Percentiles rank a stretch among this genome's conserved stretches.
Evolutionary conservation across 805 yeast species (phyloP).

Genomic region (Lachancea waltii): DNA sequence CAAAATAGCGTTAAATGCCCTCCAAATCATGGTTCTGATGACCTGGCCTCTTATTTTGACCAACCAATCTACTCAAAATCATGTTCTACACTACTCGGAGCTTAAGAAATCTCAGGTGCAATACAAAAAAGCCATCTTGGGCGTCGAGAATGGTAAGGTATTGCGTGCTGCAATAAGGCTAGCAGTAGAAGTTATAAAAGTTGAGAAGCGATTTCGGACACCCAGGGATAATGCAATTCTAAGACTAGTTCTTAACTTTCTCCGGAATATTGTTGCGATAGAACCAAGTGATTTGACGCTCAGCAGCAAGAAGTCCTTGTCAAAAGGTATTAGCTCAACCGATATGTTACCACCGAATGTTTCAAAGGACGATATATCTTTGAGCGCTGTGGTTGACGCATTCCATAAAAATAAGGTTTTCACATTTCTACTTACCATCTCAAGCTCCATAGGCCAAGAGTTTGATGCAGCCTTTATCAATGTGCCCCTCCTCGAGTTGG

Average conservation of each 20-base stretch:
- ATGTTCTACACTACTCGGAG: constrained; percentile 49
- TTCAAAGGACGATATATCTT: constrained; percentile 58
- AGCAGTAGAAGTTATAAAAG: constrained; percentile 53
- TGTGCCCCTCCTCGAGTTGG: constrained; percentile 58
- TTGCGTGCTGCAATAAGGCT: constrained; percentile 65
- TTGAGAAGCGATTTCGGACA: constrained; percentile 49
- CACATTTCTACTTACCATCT: constrained; percentile 61
- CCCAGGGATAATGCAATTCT: constrained; percentile 67
- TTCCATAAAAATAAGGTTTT: constrained; percentile 70
- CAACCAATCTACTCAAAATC: constrained; percentile 51
- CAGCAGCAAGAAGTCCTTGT: constrained; percentile 35
- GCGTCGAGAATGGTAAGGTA: constrained; percentile 51
- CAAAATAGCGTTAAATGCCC: constrained; percentile 59
- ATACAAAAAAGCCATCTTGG: constrained; percentile 65
- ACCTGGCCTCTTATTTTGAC: constrained; percentile 80
- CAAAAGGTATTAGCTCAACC: constrained; percentile 28
- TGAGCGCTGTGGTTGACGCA: constrained; percentile 48
- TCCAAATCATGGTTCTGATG: constrained; percentile 75
- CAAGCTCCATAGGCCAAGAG: constrained; percentile 57
- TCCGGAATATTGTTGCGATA: constrained; percentile 72
- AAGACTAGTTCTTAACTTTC: constrained; percentile 62
- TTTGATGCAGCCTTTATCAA: constrained; percentile 58
- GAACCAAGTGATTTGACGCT: constrained; percentile 59
- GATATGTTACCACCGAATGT: constrained; percentile 50
- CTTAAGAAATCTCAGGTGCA: constrained; percentile 58